These are phyloP conservation scores for Hygrocybe coccinea DNA, from an alignment of 768 basidiomycete species.

Conservation along the genomic window DNA sequence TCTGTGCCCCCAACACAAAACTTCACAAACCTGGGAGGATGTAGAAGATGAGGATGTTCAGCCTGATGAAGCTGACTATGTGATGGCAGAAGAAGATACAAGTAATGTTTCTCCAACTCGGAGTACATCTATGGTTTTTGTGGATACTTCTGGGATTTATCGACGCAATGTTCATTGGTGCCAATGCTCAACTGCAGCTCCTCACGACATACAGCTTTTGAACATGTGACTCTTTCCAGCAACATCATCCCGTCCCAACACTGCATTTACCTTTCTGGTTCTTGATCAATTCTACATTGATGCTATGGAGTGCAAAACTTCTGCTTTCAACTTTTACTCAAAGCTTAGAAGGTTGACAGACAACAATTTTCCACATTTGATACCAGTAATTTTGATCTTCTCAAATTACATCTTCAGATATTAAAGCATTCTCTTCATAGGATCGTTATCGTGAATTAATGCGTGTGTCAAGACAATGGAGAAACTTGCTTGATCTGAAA, in stretches of 20 bases:
- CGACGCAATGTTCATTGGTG: no score
- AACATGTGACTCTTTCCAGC: constrained; percentile 12
- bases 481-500: neutral
- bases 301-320: constrained; percentile 17
- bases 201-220: constrained; percentile 17
- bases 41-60: no score
- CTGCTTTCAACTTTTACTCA: constrained; percentile 8
- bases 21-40: no score
- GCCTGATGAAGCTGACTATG: no score
- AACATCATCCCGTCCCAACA: constrained; percentile 8
- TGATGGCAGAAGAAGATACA: no score
- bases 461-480: constrained; percentile 3
- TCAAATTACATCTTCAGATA: neutral
- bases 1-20: no score
- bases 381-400: constrained; percentile 6
- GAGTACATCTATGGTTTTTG: no score
- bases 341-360: constrained; percentile 11
- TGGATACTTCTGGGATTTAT: no score
- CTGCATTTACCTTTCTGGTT: constrained; percentile 19
- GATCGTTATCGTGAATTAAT: constrained; percentile 5
- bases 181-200: no score
- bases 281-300: constrained; percentile 20
- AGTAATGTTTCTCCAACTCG: no score
- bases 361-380: neutral
- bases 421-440: neutral